Percentiles rank a stretch among this genome's conserved stretches.
Conservation (phyloP, 2,329 filamentous ascomycete genomes). For the Cadophora luteo-olivacea region DNA sequence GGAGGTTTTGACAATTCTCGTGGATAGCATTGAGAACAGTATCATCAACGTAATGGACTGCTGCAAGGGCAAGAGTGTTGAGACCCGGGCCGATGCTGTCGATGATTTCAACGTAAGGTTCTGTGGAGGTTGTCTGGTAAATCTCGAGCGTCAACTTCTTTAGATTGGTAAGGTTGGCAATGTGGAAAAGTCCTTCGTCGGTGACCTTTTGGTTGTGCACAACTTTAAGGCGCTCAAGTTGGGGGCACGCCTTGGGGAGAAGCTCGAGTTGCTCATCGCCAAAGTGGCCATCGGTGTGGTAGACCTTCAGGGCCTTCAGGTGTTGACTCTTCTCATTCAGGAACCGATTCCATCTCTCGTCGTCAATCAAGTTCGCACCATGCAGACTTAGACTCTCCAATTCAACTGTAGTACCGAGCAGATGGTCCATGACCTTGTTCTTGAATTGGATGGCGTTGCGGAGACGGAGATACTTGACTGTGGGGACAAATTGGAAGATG, state of each 20-base stretch:
- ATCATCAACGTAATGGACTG: conserved; percentile 72
- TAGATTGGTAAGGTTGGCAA: conserved; percentile 68
- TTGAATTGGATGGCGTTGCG: conserved; percentile 93
- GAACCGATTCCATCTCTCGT: conserved; percentile 75
- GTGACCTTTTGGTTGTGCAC: conserved; percentile 79
- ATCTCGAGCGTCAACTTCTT: conserved; percentile 79
- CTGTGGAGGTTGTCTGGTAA: conserved; percentile 58
- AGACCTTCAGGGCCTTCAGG: conserved; percentile 76
- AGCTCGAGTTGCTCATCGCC: conserved; percentile 70
- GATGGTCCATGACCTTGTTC: conserved; percentile 80
- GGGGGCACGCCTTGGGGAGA: conserved; percentile 69
- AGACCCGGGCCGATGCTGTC: conserved; percentile 67
- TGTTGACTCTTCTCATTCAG: conserved; percentile 69
- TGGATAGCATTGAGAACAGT: conserved; percentile 74
- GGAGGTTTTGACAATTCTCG: conserved; percentile 68
- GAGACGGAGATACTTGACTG: conserved; percentile 73
- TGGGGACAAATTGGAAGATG: conserved; percentile 78
- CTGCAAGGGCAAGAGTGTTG: conserved; percentile 78
- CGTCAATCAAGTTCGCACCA: conserved; percentile 82
- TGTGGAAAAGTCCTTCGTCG: conserved; percentile 66
- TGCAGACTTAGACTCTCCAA: conserved; percentile 81
- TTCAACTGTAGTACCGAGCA: conserved; percentile 72
- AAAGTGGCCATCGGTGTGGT: conserved; percentile 84
- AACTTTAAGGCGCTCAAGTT: conserved; percentile 78
- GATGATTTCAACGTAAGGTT: conserved; percentile 67